phyloP scores from a whole-genome alignment of 495 filamentous ascomycete genomes.

The Neurospora discreta region DNA sequence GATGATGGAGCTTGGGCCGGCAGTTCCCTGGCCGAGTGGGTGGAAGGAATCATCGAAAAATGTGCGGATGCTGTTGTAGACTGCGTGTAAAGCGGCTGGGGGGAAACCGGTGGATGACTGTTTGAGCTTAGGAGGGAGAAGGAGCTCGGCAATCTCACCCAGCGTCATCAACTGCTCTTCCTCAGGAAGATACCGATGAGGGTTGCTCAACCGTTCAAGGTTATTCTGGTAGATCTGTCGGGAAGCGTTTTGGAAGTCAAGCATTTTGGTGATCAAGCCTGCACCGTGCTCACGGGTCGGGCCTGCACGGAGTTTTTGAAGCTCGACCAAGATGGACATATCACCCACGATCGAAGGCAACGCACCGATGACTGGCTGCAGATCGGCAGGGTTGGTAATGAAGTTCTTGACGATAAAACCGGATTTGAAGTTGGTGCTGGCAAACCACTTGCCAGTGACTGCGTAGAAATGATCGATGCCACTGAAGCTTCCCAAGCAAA shows the following conservation, averaged over 20 bases:
- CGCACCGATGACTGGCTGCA: conserved; percentile 50
- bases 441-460: conserved; percentile 61
- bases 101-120: conserved; percentile 36
- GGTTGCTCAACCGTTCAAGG: conserved; percentile 34
- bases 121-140: conserved; percentile 35
- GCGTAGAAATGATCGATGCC: conserved; percentile 62
- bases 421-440: conserved; percentile 31
- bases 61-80: conserved; percentile 54
- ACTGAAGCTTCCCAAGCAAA: conserved; percentile 56
- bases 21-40: conserved; percentile 19
- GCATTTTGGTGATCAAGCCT: conserved; percentile 40
- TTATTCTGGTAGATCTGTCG: conserved; percentile 43
- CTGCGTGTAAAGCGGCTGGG: conserved; percentile 49
- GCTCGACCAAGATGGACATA: conserved; percentile 30
- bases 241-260: conserved; percentile 36
- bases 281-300: conserved; percentile 44
- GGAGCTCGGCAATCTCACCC: conserved; percentile 47
- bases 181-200: conserved; percentile 26
- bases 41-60: conserved; percentile 43
- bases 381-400: conserved; percentile 36
- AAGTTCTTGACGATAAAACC: conserved; percentile 58
- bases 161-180: conserved; percentile 46
- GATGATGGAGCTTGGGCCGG: conserved; percentile 25
- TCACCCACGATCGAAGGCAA: conserved; percentile 33
- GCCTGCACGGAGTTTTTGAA: conserved; percentile 30